phyloP scores from a whole-genome alignment of 768 basidiomycete genomes.

The Calocybe gangraenosa region DNA sequence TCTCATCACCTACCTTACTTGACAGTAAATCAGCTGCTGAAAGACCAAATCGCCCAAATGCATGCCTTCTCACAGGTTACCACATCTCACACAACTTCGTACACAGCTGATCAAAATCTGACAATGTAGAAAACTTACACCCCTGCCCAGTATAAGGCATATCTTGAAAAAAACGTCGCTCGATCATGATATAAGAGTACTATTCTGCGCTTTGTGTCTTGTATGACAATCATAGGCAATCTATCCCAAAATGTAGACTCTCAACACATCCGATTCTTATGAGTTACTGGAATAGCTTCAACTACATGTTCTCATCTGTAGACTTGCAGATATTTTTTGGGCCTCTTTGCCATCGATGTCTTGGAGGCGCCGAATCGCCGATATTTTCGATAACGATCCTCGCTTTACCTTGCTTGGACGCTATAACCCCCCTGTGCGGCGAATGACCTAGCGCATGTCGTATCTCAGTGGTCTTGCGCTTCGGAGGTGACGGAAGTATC shows the following conservation, averaged over 20 bases:
- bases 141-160: slow-evolving; percentile 57
- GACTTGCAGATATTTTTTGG: too few relatives aligned
- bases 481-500: slow-evolving; percentile 13
- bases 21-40: slow-evolving; percentile 74
- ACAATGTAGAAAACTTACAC: slow-evolving; percentile 65
- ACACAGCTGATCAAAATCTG: neutral
- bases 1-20: slow-evolving; percentile 1
- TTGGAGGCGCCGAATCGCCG: slow-evolving; percentile 1
- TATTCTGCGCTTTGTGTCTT: too few relatives aligned
- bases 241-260: too few relatives aligned
- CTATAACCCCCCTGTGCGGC: too few relatives aligned
- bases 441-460: too few relatives aligned
- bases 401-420: too few relatives aligned
- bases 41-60: slow-evolving; percentile 71
- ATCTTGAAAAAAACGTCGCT: slow-evolving; percentile 7
- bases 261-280: too few relatives aligned
- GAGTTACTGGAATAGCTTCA: too few relatives aligned
- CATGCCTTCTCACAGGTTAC: slow-evolving; percentile 86
- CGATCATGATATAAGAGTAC: too few relatives aligned
- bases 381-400: slow-evolving; percentile 1
- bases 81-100: neutral
- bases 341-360: slow-evolving; percentile 3
- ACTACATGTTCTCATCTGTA: too few relatives aligned
- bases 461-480: too few relatives aligned
- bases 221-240: too few relatives aligned